phyloP scores from a whole-genome alignment of 345 rosid species.

The Punica granatum region DNA sequence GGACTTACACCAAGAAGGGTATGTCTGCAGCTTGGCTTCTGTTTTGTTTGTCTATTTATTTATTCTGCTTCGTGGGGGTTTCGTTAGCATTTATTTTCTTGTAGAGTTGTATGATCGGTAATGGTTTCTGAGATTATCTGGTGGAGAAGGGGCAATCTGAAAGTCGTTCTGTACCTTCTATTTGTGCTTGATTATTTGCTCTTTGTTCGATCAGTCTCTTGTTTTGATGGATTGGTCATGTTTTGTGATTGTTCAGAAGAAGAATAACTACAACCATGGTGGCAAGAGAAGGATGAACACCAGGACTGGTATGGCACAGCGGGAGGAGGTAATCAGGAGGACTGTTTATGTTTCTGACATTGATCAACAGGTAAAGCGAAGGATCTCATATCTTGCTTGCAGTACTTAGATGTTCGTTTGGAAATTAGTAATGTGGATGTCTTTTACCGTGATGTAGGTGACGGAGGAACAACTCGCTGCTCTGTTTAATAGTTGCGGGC shows the following conservation, averaged over 20 bases:
- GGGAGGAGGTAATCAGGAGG: constrained; percentile 74
- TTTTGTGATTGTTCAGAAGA: constrained; percentile 42
- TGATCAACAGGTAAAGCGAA: constrained; percentile 52
- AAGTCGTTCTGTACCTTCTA: not conserved
- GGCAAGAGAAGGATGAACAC: constrained; percentile 67
- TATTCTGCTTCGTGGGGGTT: no score
- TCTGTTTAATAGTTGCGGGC: constrained; percentile 74
- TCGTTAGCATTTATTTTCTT: not conserved
- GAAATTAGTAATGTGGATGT: not conserved
- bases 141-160: not conserved
- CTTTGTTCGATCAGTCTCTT: not conserved
- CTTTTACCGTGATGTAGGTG: constrained; percentile 33
- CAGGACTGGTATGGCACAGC: constrained; percentile 86
- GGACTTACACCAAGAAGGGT: constrained; percentile 69
- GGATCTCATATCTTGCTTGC: not conserved
- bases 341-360: constrained; percentile 86
- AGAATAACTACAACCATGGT: constrained; percentile 49
- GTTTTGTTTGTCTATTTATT: not conserved
- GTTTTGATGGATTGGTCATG: constrained; percentile 5
- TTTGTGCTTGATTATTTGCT: not conserved
- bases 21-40: constrained; percentile 2
- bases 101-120: not conserved
- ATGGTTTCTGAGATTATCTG: not conserved
- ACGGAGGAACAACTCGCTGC: constrained; percentile 94
- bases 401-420: not conserved